Evolutionary conservation across 2,329 filamentous ascomycete genomes (phyloP), one percentile per base, ranked within the genome.

Genomic region (Didymella exigua): DNA sequence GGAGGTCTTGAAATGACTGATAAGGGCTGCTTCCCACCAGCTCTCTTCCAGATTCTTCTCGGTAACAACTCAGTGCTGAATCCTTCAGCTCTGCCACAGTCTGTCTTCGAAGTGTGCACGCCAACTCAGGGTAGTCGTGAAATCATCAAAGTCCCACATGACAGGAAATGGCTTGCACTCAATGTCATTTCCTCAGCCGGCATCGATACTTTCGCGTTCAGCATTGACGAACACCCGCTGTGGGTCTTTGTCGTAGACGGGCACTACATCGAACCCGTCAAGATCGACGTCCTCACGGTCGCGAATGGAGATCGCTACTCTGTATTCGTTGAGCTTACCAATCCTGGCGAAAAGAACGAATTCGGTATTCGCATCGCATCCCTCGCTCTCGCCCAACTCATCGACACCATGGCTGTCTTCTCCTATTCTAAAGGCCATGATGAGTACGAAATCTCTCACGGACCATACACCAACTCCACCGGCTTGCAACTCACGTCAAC

Each of bases 321-420:
- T 0, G 73, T 85, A 1, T 64, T 85, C 42, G 62, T 84, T 57
- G 69, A 78, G 54, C 72, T 84, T 4, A 69, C 79, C 36, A 76
- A 78, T 34, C 65, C 63, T 1, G 61, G 76, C 0, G 81, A 81
- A 0, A 72, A 81, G 53, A 41, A 52, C 21, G 26, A 44, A 8
- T 87, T 84, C 67, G 79, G 79, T 6, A 80, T 87, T 27, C 83
- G 86, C 2, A 75, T 82, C 34, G 79, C 81, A 23, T 79, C 81
- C 14, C 72, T 75, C 13, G 76, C 75, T 26, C 69, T 77, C 2
- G 78, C 81, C 10, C 86, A 88, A 65, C 77, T 86, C 49, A 76
- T 88, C 26, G 77, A 78, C 13, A 84, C 81, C 1, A 77, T 79
- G 16, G 84, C 81, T 2, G 24, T 50, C 24, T 44, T 50, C 1